Base-by-base conservation (phyloP, 2,329 filamentous ascomycete genomes). In the Clonostachys sp. region DNA sequence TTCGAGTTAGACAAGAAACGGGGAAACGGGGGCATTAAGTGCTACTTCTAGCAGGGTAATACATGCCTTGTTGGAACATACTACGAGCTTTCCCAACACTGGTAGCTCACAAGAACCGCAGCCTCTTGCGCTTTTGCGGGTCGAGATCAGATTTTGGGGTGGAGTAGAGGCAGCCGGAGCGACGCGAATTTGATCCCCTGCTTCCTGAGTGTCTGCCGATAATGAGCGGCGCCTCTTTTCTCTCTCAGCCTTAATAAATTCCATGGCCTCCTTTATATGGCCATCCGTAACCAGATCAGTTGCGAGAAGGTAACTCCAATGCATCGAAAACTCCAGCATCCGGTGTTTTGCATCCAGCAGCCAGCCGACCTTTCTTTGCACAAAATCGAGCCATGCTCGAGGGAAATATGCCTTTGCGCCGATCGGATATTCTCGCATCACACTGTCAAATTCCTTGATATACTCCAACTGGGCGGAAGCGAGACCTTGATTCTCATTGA, bases 381-480 rank as follows among this genome's bases (percentile, higher is more conserved):
- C 63, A 56, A 83, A 83, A 20, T 64, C 67, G 40, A 78, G 57
- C 65, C 80, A 80, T 16, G 72, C 68, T 4, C 70, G 69, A 12
- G 77, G 70, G 12, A 83, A 66, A 54, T 77, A 80, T 5, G 73
- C 71, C 33, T 71, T 70, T 5, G 77, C 75, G 6, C 74, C 76
- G 42, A 81, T 62, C 46, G 70, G 73, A 53, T 75, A 70, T 41
- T 65, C 65, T 9, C 78, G 69, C 42, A 80, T 73, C 53, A 76
- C 81, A 2, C 71, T 67, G 50, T 82, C 78, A 79, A 79, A 83
- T 51, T 77, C 74, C 53, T 71, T 69, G 47, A 83, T 77, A 49
- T 77, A 83, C 51, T 81, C 78, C 57, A 77, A 79, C 55, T 83
- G 79, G 14, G 70, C 64, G 4, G 65, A 57, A 12, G 73, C 73